Base-by-base conservation (phyloP, 2,329 filamentous ascomycete species). In the Shiraia sp. region DNA sequence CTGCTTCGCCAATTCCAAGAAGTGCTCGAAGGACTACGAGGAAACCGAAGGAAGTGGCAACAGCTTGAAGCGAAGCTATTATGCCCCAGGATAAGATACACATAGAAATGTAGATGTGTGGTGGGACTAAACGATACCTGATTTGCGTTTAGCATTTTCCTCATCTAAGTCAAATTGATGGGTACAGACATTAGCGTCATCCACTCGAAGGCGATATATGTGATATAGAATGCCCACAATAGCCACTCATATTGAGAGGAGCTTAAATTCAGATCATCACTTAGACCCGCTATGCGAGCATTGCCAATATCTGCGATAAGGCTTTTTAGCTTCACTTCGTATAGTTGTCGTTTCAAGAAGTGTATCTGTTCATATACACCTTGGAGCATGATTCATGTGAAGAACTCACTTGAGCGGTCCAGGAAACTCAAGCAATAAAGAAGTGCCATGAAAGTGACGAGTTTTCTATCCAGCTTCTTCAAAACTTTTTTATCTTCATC, bases 371-470 rank as follows among this genome's bases (percentile, higher is more conserved):
- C 4, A 22, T 22, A 8, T 22, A 22, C 8, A 22, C 19, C 19
- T 22, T 8, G 19, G 8, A 22, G 19, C 19, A 22, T 22, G 8
- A 5, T 22, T 16, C 9, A 40, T 40, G 16, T 40, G 36, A 42
- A 49, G 26, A 24, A 60, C 66, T 57, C 74, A 90, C 88, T 95
- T 13, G 88, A 91, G 53, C 90, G 79, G 68, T 96, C 90, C 52
- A 96, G 71, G 64, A 95, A 96, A 49, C 85, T 87, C 48, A 96
- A 75, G 76, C 95, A 80, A 65, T 93, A 96, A 10, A 96, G 76
- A 44, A 92, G 66, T 9, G 88, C 87, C 50, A 96, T 79, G 63
- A 96, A 95, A 1, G 88, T 66, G 5, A 95, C 88, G 38, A 96
- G 77, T 51, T 79, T 81, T 41, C 81, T 77, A 66, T 96, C 90